Evolutionary conservation across 306 rosid species (phyloP), one percentile per base, ranked within the genome.

Genomic region (Malus asiatica): DNA sequence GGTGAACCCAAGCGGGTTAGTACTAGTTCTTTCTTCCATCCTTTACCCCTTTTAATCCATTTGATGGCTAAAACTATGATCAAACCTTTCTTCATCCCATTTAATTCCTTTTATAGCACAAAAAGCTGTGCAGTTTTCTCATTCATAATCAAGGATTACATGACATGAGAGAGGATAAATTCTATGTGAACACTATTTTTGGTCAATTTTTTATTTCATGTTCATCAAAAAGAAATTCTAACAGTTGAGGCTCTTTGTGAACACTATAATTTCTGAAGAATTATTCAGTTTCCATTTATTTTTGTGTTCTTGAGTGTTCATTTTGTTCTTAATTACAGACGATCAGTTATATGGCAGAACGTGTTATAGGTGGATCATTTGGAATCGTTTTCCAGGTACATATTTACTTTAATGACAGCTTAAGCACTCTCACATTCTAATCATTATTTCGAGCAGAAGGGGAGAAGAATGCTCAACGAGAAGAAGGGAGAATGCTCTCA

Each of bases 321-420:
- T 75, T 79, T 29, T 75, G 52, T 73, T 87, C 69, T 44, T 52
- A 59, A 78, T 78, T 79, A 84, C 91, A 91, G 97, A 94, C 98
- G 38, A 84, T 92, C 85, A 94, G 97, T 83, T 94, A 91, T 84
- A 94, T 94, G 98, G 98, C 98, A 4, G 97, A 94, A 77, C 96
- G 96, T 66, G 92, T 89, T 78, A 97, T 91, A 27, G 98, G 98
- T 73, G 96, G 96, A 80, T 94, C 98, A 63, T 92, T 94, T 74
- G 98, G 98, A 74, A 82, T 90, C 25, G 96, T 94, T 82, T 94
- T 90, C 80, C 98, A 90, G 91, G 98, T 91, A 85, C 69, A 79
- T 77, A 67, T 68, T 48, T 48, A 61, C 71, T 66, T 74, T 40
- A 64, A 12, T 76, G 19, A 33, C 13, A 13, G 42, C 44, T 27